Evolutionary conservation across 202 grass and related monocot genomes (phyloP).

Genomic region (Hordeum pubiflorum): DNA sequence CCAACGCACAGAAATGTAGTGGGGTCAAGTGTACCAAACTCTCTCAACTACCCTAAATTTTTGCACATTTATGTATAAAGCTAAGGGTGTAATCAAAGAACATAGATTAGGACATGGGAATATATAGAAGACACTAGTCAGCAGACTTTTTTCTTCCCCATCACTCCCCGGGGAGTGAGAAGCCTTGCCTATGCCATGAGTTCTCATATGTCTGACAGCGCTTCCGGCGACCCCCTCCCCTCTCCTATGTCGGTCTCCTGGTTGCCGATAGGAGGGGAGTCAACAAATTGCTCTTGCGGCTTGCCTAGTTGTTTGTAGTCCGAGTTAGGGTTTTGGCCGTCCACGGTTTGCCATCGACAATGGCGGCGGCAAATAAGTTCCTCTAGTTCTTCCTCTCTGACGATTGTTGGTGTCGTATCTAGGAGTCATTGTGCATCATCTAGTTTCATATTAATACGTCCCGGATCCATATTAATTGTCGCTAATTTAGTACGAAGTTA

Average conservation of each 20-base stretch:
- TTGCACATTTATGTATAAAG: too few relatives aligned
- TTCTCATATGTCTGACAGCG: not conserved
- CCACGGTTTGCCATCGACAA: not conserved
- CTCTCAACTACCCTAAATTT: too few relatives aligned
- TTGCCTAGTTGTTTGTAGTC: not conserved
- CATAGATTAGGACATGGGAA: not conserved
- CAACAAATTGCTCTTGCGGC: fast-evolving
- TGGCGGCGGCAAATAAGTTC: not conserved
- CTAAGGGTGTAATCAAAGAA: not conserved
- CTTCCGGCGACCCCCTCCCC: not conserved
- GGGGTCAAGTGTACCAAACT: too few relatives aligned
- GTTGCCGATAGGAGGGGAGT: too few relatives aligned
- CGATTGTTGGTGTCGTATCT: too few relatives aligned
- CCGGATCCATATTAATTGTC: too few relatives aligned
- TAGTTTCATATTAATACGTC: too few relatives aligned
- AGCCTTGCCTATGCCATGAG: fast-evolving
- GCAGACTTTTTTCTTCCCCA: too few relatives aligned
- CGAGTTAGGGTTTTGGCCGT: not conserved
- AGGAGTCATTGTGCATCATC: not conserved
- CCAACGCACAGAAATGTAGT: not conserved
- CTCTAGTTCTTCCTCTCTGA: not conserved
- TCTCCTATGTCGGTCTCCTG: too few relatives aligned
- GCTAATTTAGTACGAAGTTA: too few relatives aligned
- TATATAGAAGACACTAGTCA: not conserved
- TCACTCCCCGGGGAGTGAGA: too few relatives aligned